Conservation (phyloP, 192 early-diverging fungal species). For the Chytriomyces sp. region DNA sequence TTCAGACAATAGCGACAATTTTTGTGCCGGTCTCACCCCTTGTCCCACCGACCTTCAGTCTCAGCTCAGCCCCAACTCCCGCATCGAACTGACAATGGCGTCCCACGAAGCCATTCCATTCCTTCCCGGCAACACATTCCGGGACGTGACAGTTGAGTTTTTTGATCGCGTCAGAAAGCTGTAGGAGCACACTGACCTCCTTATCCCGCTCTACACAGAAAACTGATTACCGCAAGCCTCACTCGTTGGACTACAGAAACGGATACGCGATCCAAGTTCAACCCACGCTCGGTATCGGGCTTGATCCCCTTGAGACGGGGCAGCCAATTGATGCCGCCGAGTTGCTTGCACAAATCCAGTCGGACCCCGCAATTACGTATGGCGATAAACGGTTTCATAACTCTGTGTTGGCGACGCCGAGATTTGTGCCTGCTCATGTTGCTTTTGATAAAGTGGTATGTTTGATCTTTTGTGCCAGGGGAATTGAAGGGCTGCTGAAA, state of each 20-base stretch:
- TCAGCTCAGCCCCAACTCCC: not conserved
- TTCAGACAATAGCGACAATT: constrained; percentile 2
- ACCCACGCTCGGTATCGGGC: constrained; percentile 45
- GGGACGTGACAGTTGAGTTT: constrained; percentile 52
- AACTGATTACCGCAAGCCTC: constrained; percentile 58
- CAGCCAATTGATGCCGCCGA: constrained; percentile 36
- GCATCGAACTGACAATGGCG: constrained; percentile 18
- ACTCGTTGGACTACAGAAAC: constrained; percentile 62
- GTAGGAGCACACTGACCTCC: not conserved
- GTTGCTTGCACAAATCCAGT: constrained; percentile 40
- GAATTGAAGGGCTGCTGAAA: not conserved
- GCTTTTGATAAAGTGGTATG: constrained; percentile 69
- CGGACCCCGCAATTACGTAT: constrained; percentile 54
- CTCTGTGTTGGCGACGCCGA: not conserved
- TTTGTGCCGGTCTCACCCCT: not conserved
- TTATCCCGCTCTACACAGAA: constrained; percentile 41
- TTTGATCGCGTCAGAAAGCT: not conserved
- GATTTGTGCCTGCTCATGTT: constrained; percentile 65
- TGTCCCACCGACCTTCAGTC: not conserved
- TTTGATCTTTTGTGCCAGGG: constrained; percentile 15
- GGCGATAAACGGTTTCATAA: constrained; percentile 48
- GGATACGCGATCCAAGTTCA: constrained; percentile 56
- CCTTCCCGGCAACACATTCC: constrained; percentile 61
- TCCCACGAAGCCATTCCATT: constrained; percentile 56
- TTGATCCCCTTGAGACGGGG: constrained; percentile 38